These are phyloP conservation scores for Amoeboaphelidium occidentale DNA, from an alignment of 371 early-diverging fungal species.

Conservation along the genomic window DNA sequence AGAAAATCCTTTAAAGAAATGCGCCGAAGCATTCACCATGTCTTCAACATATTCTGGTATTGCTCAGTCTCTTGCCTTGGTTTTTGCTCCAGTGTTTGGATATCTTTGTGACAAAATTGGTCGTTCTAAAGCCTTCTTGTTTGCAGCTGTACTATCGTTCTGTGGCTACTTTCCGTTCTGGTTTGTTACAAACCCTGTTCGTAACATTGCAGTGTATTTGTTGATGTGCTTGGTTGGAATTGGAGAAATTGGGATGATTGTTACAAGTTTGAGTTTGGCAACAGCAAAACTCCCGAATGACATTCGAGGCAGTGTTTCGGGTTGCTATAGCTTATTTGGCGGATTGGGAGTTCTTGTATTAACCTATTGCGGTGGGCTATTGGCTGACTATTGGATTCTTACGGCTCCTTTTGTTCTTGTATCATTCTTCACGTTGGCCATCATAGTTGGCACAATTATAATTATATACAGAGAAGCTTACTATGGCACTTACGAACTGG, in stretches of 20 bases:
- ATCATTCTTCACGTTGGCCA: too few relatives aligned
- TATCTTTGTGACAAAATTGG: slow-evolving; percentile 12
- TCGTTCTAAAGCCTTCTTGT: slow-evolving; percentile 19
- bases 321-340: slow-evolving; percentile 38
- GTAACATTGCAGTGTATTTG: slow-evolving; percentile 18
- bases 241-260: slow-evolving; percentile 50
- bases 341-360: slow-evolving; percentile 28
- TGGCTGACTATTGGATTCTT: slow-evolving; percentile 19
- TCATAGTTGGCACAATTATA: too few relatives aligned
- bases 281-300: slow-evolving; percentile 23
- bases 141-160: slow-evolving; percentile 26
- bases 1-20: slow-evolving; percentile 5
- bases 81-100: slow-evolving; percentile 37
- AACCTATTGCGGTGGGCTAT: slow-evolving; percentile 14
- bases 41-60: slow-evolving; percentile 36
- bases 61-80: slow-evolving; percentile 37
- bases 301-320: slow-evolving; percentile 36
- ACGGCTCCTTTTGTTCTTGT: slow-evolving; percentile 19
- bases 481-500: too few relatives aligned
- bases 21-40: slow-evolving; percentile 18
- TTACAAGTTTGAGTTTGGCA: slow-evolving; percentile 35
- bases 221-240: slow-evolving; percentile 31
- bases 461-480: too few relatives aligned
- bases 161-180: slow-evolving; percentile 30
- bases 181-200: slow-evolving; percentile 25